These are phyloP conservation scores for Diplodia sapinea DNA, from an alignment of 2,329 filamentous ascomycete genomes.

Conservation along the genomic window DNA sequence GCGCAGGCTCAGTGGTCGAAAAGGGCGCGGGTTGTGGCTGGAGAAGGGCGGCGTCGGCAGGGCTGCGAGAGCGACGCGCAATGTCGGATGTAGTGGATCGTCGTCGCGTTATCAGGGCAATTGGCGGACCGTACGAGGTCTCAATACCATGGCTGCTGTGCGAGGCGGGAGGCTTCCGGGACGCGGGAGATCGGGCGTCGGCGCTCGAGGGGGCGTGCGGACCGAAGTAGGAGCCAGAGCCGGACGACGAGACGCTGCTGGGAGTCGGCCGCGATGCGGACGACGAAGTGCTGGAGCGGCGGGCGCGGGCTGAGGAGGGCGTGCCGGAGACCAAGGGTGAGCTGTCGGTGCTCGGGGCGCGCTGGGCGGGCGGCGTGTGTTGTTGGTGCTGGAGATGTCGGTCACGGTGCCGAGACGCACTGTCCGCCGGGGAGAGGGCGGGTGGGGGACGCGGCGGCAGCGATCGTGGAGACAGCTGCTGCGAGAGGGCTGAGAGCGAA, in stretches of 20 bases:
- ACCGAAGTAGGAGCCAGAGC: constrained; percentile 41
- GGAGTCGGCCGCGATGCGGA: constrained; percentile 20
- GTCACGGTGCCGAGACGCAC: constrained; percentile 31
- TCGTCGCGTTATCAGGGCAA: constrained; percentile 56
- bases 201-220: constrained; percentile 39
- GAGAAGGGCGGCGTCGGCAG: constrained; percentile 40
- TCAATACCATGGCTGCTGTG: constrained; percentile 58
- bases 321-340: constrained; percentile 25
- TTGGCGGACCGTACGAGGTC: constrained; percentile 57
- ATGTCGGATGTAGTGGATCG: constrained; percentile 41
- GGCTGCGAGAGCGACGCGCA: constrained; percentile 42
- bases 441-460: constrained; percentile 21
- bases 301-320: constrained; percentile 21
- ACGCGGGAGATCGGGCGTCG: constrained; percentile 41
- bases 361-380: constrained; percentile 27
- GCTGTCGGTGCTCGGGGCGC: constrained; percentile 17
- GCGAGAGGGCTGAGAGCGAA: not conserved
- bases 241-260: constrained; percentile 34
- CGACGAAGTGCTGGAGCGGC: constrained; percentile 28
- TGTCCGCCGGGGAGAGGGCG: constrained; percentile 23
- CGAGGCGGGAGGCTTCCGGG: constrained; percentile 54
- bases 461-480: constrained; percentile 20
- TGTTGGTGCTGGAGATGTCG: constrained; percentile 28
- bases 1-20: constrained; percentile 10
- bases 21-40: constrained; percentile 40